These are phyloP conservation scores for Bipolaris cookei DNA, from an alignment of 2,329 filamentous ascomycete genomes.

Conservation along the genomic window DNA sequence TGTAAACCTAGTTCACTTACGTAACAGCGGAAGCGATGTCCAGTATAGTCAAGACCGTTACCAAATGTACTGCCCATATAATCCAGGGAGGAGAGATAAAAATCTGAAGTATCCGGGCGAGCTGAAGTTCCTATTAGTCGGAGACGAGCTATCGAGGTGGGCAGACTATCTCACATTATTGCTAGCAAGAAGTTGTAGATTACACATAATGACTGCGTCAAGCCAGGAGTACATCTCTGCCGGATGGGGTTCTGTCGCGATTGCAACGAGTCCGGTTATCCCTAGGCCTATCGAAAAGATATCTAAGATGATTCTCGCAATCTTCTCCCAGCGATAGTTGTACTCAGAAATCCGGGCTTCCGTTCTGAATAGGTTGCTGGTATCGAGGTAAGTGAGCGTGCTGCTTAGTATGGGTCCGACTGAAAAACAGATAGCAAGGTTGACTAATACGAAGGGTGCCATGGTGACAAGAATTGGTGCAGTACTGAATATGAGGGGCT, in stretches of 20 bases:
- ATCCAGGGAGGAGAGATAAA: conserved; percentile 9
- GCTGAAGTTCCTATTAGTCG: conserved; percentile 7
- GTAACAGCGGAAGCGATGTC: conserved; percentile 6
- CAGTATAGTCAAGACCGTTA: conserved; percentile 6
- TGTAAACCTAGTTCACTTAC: neutral
- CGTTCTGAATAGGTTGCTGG: neutral
- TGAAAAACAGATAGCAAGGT: conserved; percentile 10
- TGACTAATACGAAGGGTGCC: conserved; percentile 7
- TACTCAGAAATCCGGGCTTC: neutral
- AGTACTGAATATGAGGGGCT: conserved; percentile 14
- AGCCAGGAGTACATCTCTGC: conserved; percentile 11
- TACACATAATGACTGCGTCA: conserved; percentile 12
- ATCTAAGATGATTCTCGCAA: conserved; percentile 1
- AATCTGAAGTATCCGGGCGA: conserved; percentile 1
- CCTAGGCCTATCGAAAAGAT: neutral
- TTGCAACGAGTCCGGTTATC: conserved; percentile 5
- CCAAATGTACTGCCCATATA: conserved; percentile 8
- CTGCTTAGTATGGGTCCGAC: conserved; percentile 6
- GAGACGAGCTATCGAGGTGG: neutral
- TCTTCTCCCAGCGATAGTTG: conserved; percentile 8
- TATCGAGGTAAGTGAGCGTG: conserved; percentile 10
- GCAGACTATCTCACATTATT: conserved; percentile 6
- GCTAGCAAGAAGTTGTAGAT: conserved; percentile 12
- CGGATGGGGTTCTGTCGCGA: conserved; percentile 8
- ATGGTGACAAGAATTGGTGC: conserved; percentile 3